These are phyloP conservation scores for Peniophora sp. DNA, from an alignment of 1,284 basidiomycete genomes.

Conservation along the genomic window DNA sequence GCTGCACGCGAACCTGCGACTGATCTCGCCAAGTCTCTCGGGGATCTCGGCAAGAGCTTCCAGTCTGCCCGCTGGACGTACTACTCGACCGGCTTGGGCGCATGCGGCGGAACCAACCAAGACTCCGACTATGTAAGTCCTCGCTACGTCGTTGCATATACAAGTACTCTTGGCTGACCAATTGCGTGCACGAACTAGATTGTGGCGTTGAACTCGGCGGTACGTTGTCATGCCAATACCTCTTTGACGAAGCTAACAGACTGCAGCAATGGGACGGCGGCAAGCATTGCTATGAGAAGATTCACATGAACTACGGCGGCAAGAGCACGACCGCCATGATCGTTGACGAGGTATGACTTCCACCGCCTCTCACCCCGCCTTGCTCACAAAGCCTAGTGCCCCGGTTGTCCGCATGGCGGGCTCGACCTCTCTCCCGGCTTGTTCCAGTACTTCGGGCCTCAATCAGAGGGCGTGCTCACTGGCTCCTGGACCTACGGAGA, in stretches of 20 bases:
- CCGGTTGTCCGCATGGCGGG: slow-evolving; percentile 60
- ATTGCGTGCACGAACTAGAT: slow-evolving; percentile 16
- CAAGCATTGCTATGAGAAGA: slow-evolving; percentile 36
- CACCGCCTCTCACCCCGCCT: not conserved
- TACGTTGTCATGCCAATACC: slow-evolving; percentile 9
- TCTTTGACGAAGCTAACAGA: not conserved
- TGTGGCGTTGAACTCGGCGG: slow-evolving; percentile 27
- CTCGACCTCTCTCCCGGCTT: slow-evolving; percentile 76
- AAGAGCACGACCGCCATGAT: slow-evolving; percentile 34
- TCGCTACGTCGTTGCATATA: too few relatives aligned
- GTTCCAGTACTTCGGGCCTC: slow-evolving; percentile 54
- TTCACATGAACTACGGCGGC: slow-evolving; percentile 39
- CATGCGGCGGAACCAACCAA: slow-evolving; percentile 26
- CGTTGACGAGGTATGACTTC: slow-evolving; percentile 29
- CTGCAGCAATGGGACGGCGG: slow-evolving; percentile 22
- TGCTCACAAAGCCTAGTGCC: slow-evolving; percentile 38
- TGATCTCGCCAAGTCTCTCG: slow-evolving; percentile 5
- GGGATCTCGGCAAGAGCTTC: slow-evolving; percentile 12
- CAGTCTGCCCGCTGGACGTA: slow-evolving; percentile 25
- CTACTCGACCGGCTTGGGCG: slow-evolving; percentile 26
- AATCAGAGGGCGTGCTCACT: slow-evolving; percentile 42
- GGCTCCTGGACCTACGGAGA: slow-evolving; percentile 46
- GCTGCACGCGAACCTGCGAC: not conserved
- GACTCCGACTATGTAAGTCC: slow-evolving; percentile 25
- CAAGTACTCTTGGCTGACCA: not conserved